A percentile compares a stretch with the other conserved stretches of the same genome.
Evolutionary conservation across 2,329 filamentous ascomycete species (phyloP).

Genomic region (Chrysosporium queenslandicum): DNA sequence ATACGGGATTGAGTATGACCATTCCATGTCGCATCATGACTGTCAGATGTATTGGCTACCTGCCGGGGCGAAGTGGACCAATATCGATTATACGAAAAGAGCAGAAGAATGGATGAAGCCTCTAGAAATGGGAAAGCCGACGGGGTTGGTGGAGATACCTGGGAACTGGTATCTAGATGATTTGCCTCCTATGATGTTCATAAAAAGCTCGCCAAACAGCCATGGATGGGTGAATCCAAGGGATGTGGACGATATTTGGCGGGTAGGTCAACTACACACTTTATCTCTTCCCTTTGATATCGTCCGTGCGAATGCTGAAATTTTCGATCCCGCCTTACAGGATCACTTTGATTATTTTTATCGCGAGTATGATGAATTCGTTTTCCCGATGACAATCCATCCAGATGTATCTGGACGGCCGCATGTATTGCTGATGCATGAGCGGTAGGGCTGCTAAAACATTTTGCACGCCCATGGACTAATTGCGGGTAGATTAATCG

Average conservation of each 20-base stretch:
- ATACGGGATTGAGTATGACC: slow-evolving; percentile 39
- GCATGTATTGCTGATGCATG: slow-evolving; percentile 63
- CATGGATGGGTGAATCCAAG: slow-evolving; percentile 50
- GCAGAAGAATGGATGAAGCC: slow-evolving; percentile 40
- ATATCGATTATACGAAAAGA: slow-evolving; percentile 36
- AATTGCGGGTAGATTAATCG: slow-evolving; percentile 43
- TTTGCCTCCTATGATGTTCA: slow-evolving; percentile 40
- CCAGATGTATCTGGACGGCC: slow-evolving; percentile 63
- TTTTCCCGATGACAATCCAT: slow-evolving; percentile 69
- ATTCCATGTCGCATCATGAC: slow-evolving; percentile 38
- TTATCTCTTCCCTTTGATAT: not conserved
- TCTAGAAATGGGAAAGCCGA: slow-evolving; percentile 38
- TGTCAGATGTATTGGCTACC: slow-evolving; percentile 39
- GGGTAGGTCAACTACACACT: slow-evolving; percentile 18
- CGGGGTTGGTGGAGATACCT: slow-evolving; percentile 37
- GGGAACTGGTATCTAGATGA: slow-evolving; percentile 39
- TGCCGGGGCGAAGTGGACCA: slow-evolving; percentile 37
- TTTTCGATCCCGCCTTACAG: slow-evolving; percentile 34
- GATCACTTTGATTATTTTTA: slow-evolving; percentile 60
- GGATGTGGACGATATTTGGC: slow-evolving; percentile 53
- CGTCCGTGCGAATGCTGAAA: not conserved
- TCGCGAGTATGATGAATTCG: slow-evolving; percentile 64
- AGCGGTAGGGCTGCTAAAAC: slow-evolving; percentile 40
- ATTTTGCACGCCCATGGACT: not conserved
- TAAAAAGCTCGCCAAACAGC: slow-evolving; percentile 41